Evolutionary conservation across 2,329 filamentous ascomycete genomes (phyloP).

Genomic region (Gnomoniopsis smithogilvyi): DNA sequence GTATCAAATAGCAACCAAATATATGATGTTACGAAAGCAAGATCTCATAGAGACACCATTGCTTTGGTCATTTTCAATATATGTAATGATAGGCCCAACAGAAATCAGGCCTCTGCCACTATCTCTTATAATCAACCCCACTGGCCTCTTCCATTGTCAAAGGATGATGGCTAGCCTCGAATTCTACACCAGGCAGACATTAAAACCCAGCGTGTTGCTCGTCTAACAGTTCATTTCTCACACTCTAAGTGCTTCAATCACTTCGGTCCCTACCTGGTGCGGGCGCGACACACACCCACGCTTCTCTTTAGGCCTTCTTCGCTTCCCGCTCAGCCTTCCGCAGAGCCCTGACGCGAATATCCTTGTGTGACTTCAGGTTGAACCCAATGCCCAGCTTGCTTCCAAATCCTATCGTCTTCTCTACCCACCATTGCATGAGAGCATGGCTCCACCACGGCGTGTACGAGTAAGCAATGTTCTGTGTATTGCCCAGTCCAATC

Average conservation of each 20-base stretch:
- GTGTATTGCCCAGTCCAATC: slow-evolving; percentile 77
- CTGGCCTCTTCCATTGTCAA: too few relatives aligned
- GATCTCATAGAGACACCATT: too few relatives aligned
- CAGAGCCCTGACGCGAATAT: slow-evolving; percentile 78
- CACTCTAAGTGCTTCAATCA: too few relatives aligned
- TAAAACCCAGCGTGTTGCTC: too few relatives aligned
- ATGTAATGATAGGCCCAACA: too few relatives aligned
- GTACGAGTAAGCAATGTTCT: slow-evolving; percentile 76
- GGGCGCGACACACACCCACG: background rate
- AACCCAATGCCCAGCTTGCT: slow-evolving; percentile 43
- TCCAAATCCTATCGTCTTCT: slow-evolving; percentile 52
- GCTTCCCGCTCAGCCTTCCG: slow-evolving; percentile 80
- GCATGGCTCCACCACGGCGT: slow-evolving; percentile 94
- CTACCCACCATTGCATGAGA: slow-evolving; percentile 79
- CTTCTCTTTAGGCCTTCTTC: slow-evolving; percentile 51
- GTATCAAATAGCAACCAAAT: too few relatives aligned
- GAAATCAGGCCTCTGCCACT: too few relatives aligned
- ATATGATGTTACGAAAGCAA: too few relatives aligned
- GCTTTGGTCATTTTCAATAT: too few relatives aligned
- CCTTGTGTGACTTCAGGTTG: slow-evolving; percentile 70
- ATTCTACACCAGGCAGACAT: background rate
- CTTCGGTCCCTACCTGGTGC: background rate
- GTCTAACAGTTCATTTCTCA: too few relatives aligned
- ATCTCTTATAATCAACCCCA: too few relatives aligned
- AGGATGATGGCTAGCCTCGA: background rate